A percentile compares a stretch with the other conserved stretches of the same genome.
Conservation (phyloP, 805 yeast genomes). For the Zygoascus ofunaensis region DNA sequence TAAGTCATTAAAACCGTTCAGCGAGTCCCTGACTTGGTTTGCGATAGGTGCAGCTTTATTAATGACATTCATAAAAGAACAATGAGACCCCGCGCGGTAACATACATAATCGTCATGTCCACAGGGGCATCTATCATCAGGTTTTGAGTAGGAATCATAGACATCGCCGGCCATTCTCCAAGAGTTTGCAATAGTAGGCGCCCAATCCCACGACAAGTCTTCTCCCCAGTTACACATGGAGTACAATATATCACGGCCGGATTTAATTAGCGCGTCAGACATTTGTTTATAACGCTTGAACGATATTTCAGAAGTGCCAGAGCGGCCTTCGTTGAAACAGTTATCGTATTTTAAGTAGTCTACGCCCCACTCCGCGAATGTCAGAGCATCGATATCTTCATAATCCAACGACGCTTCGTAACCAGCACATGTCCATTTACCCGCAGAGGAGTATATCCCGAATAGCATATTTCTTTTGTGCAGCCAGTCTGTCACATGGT, state of each 20-base stretch:
- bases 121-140: constrained; percentile 27
- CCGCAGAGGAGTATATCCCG: constrained; percentile 31
- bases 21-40: constrained; percentile 21
- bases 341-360: constrained; percentile 30
- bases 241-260: constrained; percentile 27
- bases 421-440: constrained; percentile 28
- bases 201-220: constrained; percentile 28
- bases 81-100: constrained; percentile 21
- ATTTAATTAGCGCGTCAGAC: constrained; percentile 25
- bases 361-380: constrained; percentile 25
- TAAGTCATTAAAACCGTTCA: constrained; percentile 27
- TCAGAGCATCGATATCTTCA: constrained; percentile 25
- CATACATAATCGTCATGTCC: constrained; percentile 21
- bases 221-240: constrained; percentile 30
- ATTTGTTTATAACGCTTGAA: constrained; percentile 23
- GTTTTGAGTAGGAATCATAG: constrained; percentile 13
- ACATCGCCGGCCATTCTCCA: constrained; percentile 29
- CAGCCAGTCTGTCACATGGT: constrained; percentile 20
- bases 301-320: constrained; percentile 23
- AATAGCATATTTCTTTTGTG: constrained; percentile 23
- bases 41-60: constrained; percentile 26
- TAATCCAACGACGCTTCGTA: constrained; percentile 27
- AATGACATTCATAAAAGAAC: constrained; percentile 22
- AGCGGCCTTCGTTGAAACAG: constrained; percentile 26
- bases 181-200: constrained; percentile 24